Evolutionary conservation across 1,284 basidiomycete species (phyloP), one percentile per base, ranked within the genome.

Genomic region (Naganishia liquefaciens): DNA sequence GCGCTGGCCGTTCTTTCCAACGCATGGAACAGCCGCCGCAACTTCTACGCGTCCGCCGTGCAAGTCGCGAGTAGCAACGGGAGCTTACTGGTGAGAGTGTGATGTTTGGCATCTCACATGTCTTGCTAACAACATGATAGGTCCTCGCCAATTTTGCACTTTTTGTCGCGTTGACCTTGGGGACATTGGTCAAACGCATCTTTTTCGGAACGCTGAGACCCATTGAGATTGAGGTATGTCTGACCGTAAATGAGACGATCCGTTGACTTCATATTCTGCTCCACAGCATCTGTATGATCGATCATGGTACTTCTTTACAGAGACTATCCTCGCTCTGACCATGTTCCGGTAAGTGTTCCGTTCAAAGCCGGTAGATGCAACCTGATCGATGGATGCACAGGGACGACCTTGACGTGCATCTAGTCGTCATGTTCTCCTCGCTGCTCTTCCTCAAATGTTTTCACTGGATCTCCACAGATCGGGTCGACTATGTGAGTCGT

Each of bases 221-320:
- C 7, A 87, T 89, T 65, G 96, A 99, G 80, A 84, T 97, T 52
- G 96, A 99, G 85, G 93, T 92, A 74, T 52, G 85, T 74, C 17
- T 65, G 28, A 37, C 47, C 28, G 49, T 46, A 30, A 54, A 63
- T 37, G 33, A 27, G 6, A 23, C n/a, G 23, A 10, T 54, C 66
- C 13, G n/a, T n/a, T 53, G 4, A 50, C 49, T 46, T 49, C 42
- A 27, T 39, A n/a, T 28, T 11, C 3, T 39, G 27, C 13, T 21
- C 11, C 42, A 2, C 74, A 94, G 91, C 89, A 94, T 51, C 82
- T 99, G 1, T 96, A 96, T 77, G 95, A 99, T 75, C 84, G 91
- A 68, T 84, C 92, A 49, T 98, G 96, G 95, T 94, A 95, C 81
- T 96, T 96, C 78, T 86, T 98, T 62, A 98, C 94, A 0, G 95